Evolutionary conservation across 306 rosid genomes (phyloP).

Genomic region (Casuarina glauca): DNA sequence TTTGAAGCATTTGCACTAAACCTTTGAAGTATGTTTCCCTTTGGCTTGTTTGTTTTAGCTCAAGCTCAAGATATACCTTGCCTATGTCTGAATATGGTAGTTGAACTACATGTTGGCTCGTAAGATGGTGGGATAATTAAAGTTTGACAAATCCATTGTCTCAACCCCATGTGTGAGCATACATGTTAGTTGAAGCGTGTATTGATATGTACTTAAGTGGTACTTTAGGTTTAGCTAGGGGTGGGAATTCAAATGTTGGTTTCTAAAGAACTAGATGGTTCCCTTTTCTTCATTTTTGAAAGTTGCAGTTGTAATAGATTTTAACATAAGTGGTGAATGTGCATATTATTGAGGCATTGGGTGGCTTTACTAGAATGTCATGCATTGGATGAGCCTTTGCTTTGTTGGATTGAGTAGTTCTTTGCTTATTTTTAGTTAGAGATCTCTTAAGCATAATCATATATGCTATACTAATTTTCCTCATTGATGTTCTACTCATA

Average conservation of each 20-base stretch:
- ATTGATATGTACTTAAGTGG: too few relatives aligned
- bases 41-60: not conserved
- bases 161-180: too few relatives aligned
- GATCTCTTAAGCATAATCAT: slow-evolving; percentile 15
- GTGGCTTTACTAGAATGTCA: not conserved
- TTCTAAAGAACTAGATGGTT: not conserved
- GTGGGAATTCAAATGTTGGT: too few relatives aligned
- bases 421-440: not conserved
- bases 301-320: not conserved
- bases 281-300: not conserved
- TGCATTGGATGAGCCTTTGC: not conserved
- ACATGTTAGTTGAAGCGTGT: too few relatives aligned
- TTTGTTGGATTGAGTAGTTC: slow-evolving; percentile 3
- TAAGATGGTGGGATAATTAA: too few relatives aligned
- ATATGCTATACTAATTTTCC: slow-evolving; percentile 26
- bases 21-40: too few relatives aligned
- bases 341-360: not conserved
- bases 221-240: too few relatives aligned
- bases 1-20: not conserved
- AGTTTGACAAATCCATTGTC: too few relatives aligned
- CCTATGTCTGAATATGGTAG: too few relatives aligned
- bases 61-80: not conserved
- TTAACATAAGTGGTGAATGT: not conserved
- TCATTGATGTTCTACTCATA: slow-evolving; percentile 4
- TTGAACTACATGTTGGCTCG: too few relatives aligned